These are phyloP conservation scores for Eleusine coracana DNA, from an alignment of 176 grass and related monocot genomes.

Conservation along the genomic window DNA sequence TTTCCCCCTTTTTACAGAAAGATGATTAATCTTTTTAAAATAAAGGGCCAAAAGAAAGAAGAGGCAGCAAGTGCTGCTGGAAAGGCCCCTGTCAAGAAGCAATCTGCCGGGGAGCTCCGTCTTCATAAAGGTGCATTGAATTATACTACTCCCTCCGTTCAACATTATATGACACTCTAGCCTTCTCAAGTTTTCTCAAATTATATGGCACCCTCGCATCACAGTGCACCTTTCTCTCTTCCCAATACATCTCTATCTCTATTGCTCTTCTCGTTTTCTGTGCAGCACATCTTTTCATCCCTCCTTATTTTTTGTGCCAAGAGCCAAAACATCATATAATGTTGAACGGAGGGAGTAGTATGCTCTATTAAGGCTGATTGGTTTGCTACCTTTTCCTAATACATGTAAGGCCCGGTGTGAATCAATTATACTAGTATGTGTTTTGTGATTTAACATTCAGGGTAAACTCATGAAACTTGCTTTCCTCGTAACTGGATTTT, in stretches of 20 bases:
- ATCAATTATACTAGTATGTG: too few species aligned
- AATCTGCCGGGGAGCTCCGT: slow-evolving; percentile 79
- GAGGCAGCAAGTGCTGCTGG: slow-evolving; percentile 72
- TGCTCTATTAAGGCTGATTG: background rate
- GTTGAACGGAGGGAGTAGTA: too few species aligned
- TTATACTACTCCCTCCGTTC: too few species aligned
- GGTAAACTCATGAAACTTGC: background rate
- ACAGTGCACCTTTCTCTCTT: too few species aligned
- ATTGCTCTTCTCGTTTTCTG: too few species aligned
- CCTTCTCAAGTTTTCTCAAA: too few species aligned
- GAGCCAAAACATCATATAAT: too few species aligned
- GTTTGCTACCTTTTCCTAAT: background rate
- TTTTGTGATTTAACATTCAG: background rate
- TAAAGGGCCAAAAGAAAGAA: slow-evolving; percentile 85
- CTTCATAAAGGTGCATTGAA: slow-evolving; percentile 70
- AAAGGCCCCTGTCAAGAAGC: slow-evolving; percentile 67
- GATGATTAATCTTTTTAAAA: slow-evolving; percentile 92
- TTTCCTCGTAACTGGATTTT: background rate
- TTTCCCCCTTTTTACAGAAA: slow-evolving; percentile 36
- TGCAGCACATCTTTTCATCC: too few species aligned
- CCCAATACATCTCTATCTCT: too few species aligned
- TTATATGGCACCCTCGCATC: too few species aligned
- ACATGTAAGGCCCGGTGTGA: background rate
- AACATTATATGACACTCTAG: too few species aligned
- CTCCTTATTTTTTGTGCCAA: too few species aligned